Evolutionary conservation across 2,329 filamentous ascomycete species (phyloP), one percentile per base, ranked within the genome.

Genomic region (Colletotrichum aenigma): DNA sequence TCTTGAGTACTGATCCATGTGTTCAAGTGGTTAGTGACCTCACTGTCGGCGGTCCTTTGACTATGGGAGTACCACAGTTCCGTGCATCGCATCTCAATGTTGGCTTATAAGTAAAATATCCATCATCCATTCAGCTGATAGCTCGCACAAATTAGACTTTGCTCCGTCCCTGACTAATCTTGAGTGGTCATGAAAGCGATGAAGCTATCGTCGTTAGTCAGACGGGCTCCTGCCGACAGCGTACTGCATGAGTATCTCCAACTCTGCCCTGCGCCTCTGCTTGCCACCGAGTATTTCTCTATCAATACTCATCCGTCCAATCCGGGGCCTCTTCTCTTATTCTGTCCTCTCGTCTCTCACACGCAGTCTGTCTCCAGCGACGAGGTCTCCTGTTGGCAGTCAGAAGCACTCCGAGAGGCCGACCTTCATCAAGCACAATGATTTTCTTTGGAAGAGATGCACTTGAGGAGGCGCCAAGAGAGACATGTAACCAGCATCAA

Each of bases 401-500:
- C 38, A 48, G 43, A 48, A 2, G 38, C 38, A 34, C 12, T 34
- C 32, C 12, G 7, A 0, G 15, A 1, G 32, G 32, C 15, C 1
- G 12, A n/a, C 36, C 16, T 18, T 9, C 36, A 38, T 38, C 36
- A 38, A 38, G 16, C 4, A 18, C 7, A 0, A 16, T 38, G 0
- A 38, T 38, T 18, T 16, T 38, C 15, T 4, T 0, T 4, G 36
- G 36, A 18, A 38, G 7, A 38, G 15, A 38, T 38, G 7, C 9
- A 10, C 16, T 6, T n/a, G 38, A 43, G 0, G 38, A n/a, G 18
- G 18, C 18, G 4, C 18, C 6, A 4, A 43, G 38, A 2, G 9
- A 48, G 38, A 0, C 18, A 48, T n/a, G 0, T 0, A 21, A 4
- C 0, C 1, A 2, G 2, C 1, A 48, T 48, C 2, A 13, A 1